phyloP scores from a whole-genome alignment of 805 yeast species.

The Maudiozyma turicensis region DNA sequence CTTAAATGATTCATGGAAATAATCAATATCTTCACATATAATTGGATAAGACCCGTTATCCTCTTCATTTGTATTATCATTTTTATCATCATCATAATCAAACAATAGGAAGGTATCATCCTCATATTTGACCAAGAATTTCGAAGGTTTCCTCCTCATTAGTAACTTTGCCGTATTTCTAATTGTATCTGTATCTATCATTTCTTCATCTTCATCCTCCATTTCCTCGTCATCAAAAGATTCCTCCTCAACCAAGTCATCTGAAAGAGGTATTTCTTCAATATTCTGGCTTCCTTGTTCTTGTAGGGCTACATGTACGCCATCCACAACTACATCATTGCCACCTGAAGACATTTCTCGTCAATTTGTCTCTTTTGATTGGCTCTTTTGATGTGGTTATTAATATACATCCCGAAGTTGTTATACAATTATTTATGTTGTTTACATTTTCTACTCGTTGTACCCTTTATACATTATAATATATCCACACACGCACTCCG shows the following conservation, averaged over 20 bases:
- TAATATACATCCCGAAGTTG: too few species aligned
- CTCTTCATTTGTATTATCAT: not conserved
- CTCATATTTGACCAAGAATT: conserved; percentile 13
- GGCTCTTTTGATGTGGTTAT: not conserved
- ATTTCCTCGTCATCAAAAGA: not conserved
- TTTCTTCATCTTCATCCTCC: conserved; percentile 5
- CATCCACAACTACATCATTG: conserved; percentile 2
- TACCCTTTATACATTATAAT: too few species aligned
- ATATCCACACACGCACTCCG: too few species aligned
- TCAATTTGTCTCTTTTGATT: not conserved
- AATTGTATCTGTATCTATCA: conserved; percentile 9
- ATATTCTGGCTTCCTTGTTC: not conserved
- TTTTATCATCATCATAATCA: conserved; percentile 8
- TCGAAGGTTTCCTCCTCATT: conserved; percentile 11
- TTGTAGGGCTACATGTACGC: not conserved
- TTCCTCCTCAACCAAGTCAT: not conserved
- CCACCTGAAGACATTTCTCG: not conserved
- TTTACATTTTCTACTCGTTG: too few species aligned
- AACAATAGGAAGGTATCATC: conserved; percentile 19
- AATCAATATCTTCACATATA: conserved; percentile 13
- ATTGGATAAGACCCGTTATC: conserved; percentile 9
- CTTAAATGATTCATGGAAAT: conserved; percentile 11
- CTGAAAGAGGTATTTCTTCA: not conserved
- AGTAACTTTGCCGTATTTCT: conserved; percentile 17
- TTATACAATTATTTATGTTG: too few species aligned